phyloP scores from a whole-genome alignment of 257 asterid genomes.

The Forsythia suspensa region DNA sequence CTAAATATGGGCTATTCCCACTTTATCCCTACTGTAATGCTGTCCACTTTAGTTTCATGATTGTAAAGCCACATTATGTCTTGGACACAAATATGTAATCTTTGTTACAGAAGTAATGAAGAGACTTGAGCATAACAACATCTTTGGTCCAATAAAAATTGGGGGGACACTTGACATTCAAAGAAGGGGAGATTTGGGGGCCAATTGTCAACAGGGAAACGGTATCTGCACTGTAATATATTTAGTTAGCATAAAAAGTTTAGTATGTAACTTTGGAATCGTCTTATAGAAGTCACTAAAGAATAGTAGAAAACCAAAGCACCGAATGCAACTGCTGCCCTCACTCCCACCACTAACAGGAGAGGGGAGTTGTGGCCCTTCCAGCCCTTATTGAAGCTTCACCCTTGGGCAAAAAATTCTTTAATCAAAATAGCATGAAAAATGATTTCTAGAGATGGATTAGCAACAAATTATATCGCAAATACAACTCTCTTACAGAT shows the following conservation, averaged over 20 bases:
- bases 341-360: background rate
- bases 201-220: background rate
- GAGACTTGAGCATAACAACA: background rate
- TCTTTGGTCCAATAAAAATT: background rate
- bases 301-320: background rate
- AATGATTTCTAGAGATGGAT: background rate
- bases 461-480: background rate
- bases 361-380: background rate
- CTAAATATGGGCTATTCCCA: background rate
- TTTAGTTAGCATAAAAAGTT: background rate
- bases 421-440: background rate
- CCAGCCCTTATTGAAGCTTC: background rate
- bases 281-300: background rate
- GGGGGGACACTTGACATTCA: background rate
- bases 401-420: background rate
- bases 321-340: background rate
- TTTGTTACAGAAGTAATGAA: background rate
- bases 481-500: background rate
- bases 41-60: background rate
- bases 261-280: background rate
- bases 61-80: background rate
- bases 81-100: background rate
- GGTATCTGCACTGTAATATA: background rate
- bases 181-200: background rate
- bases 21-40: background rate